Conservation (phyloP, 2,329 filamentous ascomycete species). For the Fusarium hostae region DNA sequence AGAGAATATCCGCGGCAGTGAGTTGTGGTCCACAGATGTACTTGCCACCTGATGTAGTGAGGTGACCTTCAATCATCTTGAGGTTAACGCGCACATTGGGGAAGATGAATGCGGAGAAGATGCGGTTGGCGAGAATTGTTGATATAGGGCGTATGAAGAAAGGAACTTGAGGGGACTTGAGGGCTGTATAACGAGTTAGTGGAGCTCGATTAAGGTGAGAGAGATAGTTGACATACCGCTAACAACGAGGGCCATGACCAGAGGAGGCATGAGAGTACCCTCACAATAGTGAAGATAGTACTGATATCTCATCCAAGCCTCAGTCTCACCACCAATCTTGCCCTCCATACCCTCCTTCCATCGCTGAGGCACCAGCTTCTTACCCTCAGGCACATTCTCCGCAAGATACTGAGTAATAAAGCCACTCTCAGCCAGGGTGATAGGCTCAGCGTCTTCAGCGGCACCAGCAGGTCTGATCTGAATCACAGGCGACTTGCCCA, state of each 20-base stretch:
- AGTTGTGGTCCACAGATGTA: slow-evolving; percentile 63
- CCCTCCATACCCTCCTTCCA: slow-evolving; percentile 69
- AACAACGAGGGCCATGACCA: slow-evolving; percentile 73
- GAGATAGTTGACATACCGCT: slow-evolving; percentile 50
- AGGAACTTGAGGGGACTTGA: slow-evolving; percentile 60
- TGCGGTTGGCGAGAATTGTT: slow-evolving; percentile 54
- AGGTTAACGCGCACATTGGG: slow-evolving; percentile 62
- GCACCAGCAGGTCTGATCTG: slow-evolving; percentile 63
- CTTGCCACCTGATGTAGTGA: slow-evolving; percentile 56
- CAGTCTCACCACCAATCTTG: slow-evolving; percentile 68
- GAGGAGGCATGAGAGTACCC: slow-evolving; percentile 80
- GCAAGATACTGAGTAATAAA: slow-evolving; percentile 84
- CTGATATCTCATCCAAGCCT: slow-evolving; percentile 68
- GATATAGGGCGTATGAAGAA: slow-evolving; percentile 66
- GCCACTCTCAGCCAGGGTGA: slow-evolving; percentile 83
- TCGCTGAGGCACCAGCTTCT: slow-evolving; percentile 61
- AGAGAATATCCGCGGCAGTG: slow-evolving; percentile 64
- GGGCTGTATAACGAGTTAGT: slow-evolving; percentile 43
- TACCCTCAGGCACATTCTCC: slow-evolving; percentile 66
- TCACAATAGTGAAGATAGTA: slow-evolving; percentile 88
- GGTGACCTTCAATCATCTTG: slow-evolving; percentile 60
- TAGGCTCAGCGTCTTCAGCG: slow-evolving; percentile 50
- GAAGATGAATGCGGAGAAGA: slow-evolving; percentile 55
- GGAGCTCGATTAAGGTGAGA: too few species aligned
- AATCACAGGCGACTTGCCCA: slow-evolving; percentile 88